Base-by-base conservation (phyloP, 2,329 filamentous ascomycete genomes). In the Alternaria consortialis region DNA sequence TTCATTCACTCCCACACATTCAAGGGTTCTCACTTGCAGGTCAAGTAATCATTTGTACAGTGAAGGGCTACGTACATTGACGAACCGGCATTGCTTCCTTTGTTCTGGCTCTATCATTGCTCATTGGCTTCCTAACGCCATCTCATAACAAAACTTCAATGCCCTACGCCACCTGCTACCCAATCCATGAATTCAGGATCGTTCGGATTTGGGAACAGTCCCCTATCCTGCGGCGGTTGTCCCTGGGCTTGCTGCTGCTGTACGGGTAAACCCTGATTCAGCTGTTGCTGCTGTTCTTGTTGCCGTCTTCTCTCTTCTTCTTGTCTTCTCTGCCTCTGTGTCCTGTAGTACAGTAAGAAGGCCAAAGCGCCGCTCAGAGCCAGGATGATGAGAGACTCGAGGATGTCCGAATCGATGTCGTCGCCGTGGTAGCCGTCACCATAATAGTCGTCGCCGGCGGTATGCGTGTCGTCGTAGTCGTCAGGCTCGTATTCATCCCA, bases 371-470 rank as follows among this genome's bases (percentile, higher is more conserved):
- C 88, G 0, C 91, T 90, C 13, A 98, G 81, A 1, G 87, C 90
- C 13, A 97, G 83, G 63, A 99, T 96, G 44, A 97, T 83, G 25
- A 97, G 80, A 43, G 91, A 94, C 79, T 98, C 95, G 11, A 97
- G 68, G 15, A 97, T 82, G 12, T 92, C 91, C 47, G 93, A 92
- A 52, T 94, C 91, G 31, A 91, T 84, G 2, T 87, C 84, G 6
- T 87, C 83, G 34, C 58, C 66, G 11, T 64, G 63, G 23, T 85
- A 84, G 23, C 84, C 84, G 2, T 89, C 63, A 17, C 63, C 88
- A 53, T 90, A 88, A 60, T 88, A 88, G 61, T 89, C 88, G 27
- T 83, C 82, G 4, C 74, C 72, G 20, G 72, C 72, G 32, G 71
- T 71, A 27, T 69, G 63, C 25, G 39, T 63, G 5, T 72, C 69